These are phyloP conservation scores for Pisolithus tinctorius DNA, from an alignment of 768 basidiomycete species.

Conservation along the genomic window DNA sequence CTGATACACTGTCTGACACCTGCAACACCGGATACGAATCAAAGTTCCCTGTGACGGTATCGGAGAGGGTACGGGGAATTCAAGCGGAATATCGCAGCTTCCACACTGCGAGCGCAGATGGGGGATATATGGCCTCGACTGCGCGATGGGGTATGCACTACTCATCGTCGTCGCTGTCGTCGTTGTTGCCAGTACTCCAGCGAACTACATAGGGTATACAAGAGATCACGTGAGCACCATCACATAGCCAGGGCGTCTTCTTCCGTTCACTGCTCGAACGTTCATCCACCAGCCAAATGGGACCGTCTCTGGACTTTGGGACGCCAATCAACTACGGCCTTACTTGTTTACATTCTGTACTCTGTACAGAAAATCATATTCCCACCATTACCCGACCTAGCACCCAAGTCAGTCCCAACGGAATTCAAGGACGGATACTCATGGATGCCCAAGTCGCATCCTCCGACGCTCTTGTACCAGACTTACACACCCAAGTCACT, in stretches of 20 bases:
- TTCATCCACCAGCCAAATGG: slow-evolving; percentile 15
- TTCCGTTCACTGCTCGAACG: neutral
- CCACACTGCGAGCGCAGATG: slow-evolving; percentile 62
- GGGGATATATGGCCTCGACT: slow-evolving; percentile 59
- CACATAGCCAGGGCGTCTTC: slow-evolving; percentile 6
- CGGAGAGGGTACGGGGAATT: slow-evolving; percentile 63
- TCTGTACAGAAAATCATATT: slow-evolving; percentile 68
- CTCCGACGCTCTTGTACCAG: slow-evolving; percentile 69
- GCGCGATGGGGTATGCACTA: slow-evolving; percentile 42
- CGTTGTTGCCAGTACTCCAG: neutral
- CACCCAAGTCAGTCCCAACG: slow-evolving; percentile 44
- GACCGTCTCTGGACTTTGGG: slow-evolving; percentile 44
- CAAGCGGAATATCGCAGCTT: slow-evolving; percentile 47
- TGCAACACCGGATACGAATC: slow-evolving; percentile 64
- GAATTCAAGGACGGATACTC: slow-evolving; percentile 84
- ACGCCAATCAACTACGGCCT: slow-evolving; percentile 74
- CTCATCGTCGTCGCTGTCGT: slow-evolving; percentile 33
- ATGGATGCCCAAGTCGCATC: slow-evolving; percentile 84
- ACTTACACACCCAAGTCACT: slow-evolving; percentile 77
- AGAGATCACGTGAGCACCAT: slow-evolving; percentile 21
- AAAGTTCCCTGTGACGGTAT: slow-evolving; percentile 48
- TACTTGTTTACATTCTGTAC: slow-evolving; percentile 75
- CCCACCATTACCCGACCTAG: slow-evolving; percentile 44
- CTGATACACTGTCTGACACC: slow-evolving; percentile 52
- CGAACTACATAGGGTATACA: too few relatives aligned